Percentiles rank a stretch among this genome's conserved stretches.
Evolutionary conservation across 2,329 filamentous ascomycete genomes (phyloP).

Genomic region (Pyricularia sp.): DNA sequence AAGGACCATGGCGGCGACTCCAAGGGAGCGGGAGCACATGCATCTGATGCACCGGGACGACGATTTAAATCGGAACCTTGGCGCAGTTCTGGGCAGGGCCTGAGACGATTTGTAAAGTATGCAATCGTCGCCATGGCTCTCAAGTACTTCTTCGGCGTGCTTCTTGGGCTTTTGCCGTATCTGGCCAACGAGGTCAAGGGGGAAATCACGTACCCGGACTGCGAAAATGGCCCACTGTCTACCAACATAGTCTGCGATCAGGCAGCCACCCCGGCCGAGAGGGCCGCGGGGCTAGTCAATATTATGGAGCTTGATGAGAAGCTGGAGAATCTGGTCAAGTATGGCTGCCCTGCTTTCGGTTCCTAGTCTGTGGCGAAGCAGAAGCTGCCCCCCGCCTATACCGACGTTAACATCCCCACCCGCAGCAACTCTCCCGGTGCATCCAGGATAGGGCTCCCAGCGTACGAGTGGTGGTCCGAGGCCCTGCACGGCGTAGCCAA

Average conservation of each 20-base stretch:
- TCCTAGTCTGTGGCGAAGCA: constrained; percentile 38
- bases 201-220: background rate
- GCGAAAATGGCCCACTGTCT: constrained; percentile 5
- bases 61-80: background rate
- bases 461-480: constrained; percentile 11
- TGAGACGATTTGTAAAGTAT: background rate
- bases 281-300: constrained; percentile 20
- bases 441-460: constrained; percentile 7
- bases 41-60: background rate
- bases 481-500: constrained; percentile 13
- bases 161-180: background rate
- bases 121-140: background rate
- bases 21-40: background rate
- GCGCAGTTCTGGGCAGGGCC: background rate
- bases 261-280: constrained; percentile 16
- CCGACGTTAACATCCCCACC: background rate
- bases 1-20: background rate
- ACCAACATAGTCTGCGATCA: constrained; percentile 18
- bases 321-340: constrained; percentile 22
- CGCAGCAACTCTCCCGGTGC: constrained; percentile 2
- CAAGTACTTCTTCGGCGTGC: background rate
- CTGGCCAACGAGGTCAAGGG: background rate
- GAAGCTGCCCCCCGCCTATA: background rate
- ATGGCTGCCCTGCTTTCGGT: constrained; percentile 5
- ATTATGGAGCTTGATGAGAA: constrained; percentile 24